Percentiles rank a stretch among this genome's conserved stretches.
These are phyloP conservation scores for Tricholoma sp. DNA, from an alignment of 768 basidiomycete species.

Conservation along the genomic window DNA sequence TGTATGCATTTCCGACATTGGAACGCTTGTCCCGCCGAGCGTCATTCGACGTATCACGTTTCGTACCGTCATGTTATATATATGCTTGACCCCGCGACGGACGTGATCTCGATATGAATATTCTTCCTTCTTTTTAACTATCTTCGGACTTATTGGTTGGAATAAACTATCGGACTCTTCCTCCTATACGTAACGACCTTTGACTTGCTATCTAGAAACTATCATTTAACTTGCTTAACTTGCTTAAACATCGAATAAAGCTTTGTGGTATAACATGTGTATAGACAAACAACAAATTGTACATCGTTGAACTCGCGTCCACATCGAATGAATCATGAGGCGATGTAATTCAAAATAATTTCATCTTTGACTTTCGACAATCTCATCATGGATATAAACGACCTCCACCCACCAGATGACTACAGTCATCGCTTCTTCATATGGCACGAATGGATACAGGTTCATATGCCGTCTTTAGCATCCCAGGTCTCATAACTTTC, in stretches of 20 bases:
- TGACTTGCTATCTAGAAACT: not conserved
- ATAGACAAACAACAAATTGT: no score
- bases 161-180: conserved; percentile 2
- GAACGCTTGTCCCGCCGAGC: conserved; percentile 36
- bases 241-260: no score
- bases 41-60: conserved; percentile 57
- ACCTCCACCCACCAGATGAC: conserved; percentile 78
- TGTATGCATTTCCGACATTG: conserved; percentile 15
- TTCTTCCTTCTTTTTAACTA: conserved; percentile 16
- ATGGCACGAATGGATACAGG: conserved; percentile 90
- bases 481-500: conserved; percentile 1
- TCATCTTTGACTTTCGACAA: conserved; percentile 7
- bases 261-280: no score
- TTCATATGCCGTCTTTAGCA: conserved; percentile 17
- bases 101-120: conserved; percentile 56
- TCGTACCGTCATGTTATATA: conserved; percentile 53
- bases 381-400: conserved; percentile 40
- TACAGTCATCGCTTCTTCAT: conserved; percentile 82
- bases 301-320: no score
- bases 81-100: conserved; percentile 56
- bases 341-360: not conserved
- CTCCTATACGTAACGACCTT: not conserved
- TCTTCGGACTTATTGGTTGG: not conserved
- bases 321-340: no score
- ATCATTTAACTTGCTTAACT: not conserved